Base-by-base conservation (phyloP, 73 alveolate genomes). In the Paramecium sexaurelia region DNA sequence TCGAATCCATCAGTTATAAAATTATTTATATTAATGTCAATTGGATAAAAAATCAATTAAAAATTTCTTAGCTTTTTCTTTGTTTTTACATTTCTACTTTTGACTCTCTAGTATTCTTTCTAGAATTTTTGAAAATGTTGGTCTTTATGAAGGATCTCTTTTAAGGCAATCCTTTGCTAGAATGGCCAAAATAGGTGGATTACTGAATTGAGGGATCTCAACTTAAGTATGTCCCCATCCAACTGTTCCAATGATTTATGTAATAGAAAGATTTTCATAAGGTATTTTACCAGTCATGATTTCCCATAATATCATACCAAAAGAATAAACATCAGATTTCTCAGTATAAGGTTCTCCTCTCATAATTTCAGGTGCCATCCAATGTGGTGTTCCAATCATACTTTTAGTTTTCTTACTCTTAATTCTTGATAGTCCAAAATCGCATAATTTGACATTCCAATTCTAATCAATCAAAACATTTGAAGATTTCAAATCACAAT, bases 291-390 rank as follows among this genome's bases (percentile, higher is more conserved):
- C 47, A 22, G 94, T 88, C 5, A 82, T 82, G 3, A 88, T 67
- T 71, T 88, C 94, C 94, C 97, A 95, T 91, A 96, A 37, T 36
- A 96, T 96, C 92, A 96, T 92, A 20, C 99, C 99, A 94, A 95
- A 96, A 6, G 98, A 94, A 78, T 93, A 96, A 22, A 96, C 96
- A 85, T 96, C 99, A n/a, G 97, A 69, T 35, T 92, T 75, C 71
- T 78, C 94, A 47, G 78, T 92, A 92, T 96, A 96, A 39, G 95
- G 75, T 90, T 96, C 96, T 36, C 96, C 97, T 89, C 94, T 84
- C 84, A 96, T 88, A 36, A 96, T 95, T 95, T 96, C 99, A 7
- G 99, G 99, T 15, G 99, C 99, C 98, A 96, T 93, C 97, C 98
- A 96, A 27, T 84, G 90, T 37, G 95, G 92, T 24, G 98, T 96